These are phyloP conservation scores for Fomitopsis palustris DNA, from an alignment of 1,284 basidiomycete genomes.

Conservation along the genomic window DNA sequence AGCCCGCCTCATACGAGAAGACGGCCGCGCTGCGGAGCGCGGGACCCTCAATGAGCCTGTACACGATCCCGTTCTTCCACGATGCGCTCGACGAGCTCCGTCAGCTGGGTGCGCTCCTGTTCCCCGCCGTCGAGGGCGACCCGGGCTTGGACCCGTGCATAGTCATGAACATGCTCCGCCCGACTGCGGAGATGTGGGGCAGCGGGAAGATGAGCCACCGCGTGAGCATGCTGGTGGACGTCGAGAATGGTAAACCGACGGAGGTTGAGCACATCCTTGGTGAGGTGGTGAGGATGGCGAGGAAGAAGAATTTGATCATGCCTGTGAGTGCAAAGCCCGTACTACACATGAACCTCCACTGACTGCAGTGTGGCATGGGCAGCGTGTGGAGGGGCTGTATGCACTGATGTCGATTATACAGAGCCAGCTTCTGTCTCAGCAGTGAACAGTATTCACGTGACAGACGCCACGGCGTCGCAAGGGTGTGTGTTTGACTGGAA, in stretches of 20 bases:
- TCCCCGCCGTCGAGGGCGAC: constrained; percentile 41
- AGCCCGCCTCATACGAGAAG: constrained; percentile 24
- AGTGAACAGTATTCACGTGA: neutral
- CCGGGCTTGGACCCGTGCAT: constrained; percentile 37
- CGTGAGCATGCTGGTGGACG: constrained; percentile 61
- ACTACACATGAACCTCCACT: neutral
- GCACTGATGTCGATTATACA: constrained; percentile 46
- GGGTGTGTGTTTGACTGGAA: no score
- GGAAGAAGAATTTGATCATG: constrained; percentile 39
- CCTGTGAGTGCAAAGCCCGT: constrained; percentile 40
- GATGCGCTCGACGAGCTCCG: constrained; percentile 45
- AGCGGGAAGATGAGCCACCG: constrained; percentile 41
- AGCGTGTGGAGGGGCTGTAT: constrained; percentile 51
- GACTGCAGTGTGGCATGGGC: neutral
- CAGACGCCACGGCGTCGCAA: neutral
- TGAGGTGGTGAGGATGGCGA: constrained; percentile 55
- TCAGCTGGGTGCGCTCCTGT: constrained; percentile 43
- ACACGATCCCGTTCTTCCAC: constrained; percentile 44
- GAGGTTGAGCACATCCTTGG: constrained; percentile 66
- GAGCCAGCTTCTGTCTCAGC: constrained; percentile 39
- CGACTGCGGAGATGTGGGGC: constrained; percentile 35
- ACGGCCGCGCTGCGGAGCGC: constrained; percentile 37
- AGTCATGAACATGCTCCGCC: constrained; percentile 36
- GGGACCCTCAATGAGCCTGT: constrained; percentile 32
- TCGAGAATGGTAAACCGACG: constrained; percentile 48